Evolutionary conservation across 345 rosid species (phyloP), one percentile per base, ranked within the genome.

Genomic region (Erucastrum elatum): DNA sequence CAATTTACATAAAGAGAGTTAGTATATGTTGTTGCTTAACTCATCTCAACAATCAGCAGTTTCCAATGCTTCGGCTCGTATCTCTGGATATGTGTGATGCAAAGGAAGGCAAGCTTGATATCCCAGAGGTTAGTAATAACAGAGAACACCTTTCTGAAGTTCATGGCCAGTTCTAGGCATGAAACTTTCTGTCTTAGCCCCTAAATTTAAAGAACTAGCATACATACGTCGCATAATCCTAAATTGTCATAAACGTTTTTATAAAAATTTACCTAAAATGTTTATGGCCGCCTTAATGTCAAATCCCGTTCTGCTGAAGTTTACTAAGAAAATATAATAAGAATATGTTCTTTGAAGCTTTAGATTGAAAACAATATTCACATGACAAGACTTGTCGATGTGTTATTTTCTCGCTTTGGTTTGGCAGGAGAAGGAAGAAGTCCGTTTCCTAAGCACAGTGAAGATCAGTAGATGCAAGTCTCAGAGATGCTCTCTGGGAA

Each of bases 71-170:
- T 25, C 89, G 94, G 25, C 83, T 76, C 44, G 30, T 91, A 68
- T 87, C 93, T 16, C 65, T 88, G 44, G 98, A 93, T 74, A 30
- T 81, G 59, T 93, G 98, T 74, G 98, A 93, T 83, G 90, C 91
- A 61, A 77, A 66, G 51, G 96, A 88, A 74, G 91, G 93, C 13
- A 83, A 83, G 4, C 89, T 85, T 8, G 88, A 89, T 73, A 63
- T 86, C 87, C 93, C 90, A 53, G 82, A 85, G 72, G 96, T 91
- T 7, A 35, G 41, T 35, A 35, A 8, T 7, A 85, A 85, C 27
- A 66, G 26, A 31, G 61, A 72, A 56, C 61, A 64, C 34, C 21
- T 9, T 37, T 21, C 0, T 10, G 5, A 27, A 63, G 29, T 64
- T 29, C 4, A 21, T 21, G 21, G 21, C 21, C 21, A 21, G 21